These are phyloP conservation scores for Podila clonocystis DNA, from an alignment of 192 early-diverging fungal genomes.

Conservation along the genomic window DNA sequence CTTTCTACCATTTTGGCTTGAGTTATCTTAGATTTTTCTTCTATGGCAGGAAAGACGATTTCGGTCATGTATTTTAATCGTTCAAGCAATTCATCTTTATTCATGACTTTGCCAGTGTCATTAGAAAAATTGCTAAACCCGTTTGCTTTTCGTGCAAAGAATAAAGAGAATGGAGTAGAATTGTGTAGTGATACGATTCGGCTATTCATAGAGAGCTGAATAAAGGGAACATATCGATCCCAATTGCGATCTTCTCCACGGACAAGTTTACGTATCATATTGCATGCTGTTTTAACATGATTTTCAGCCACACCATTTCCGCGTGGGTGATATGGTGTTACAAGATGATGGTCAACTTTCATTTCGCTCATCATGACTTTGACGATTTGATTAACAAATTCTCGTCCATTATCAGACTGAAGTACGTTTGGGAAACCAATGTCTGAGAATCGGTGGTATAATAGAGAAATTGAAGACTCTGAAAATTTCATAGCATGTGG, in stretches of 20 bases:
- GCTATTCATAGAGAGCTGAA: constrained; percentile 49
- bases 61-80: constrained; percentile 21
- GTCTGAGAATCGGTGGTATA: too few species aligned
- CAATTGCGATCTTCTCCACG: constrained; percentile 24
- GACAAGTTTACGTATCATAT: constrained; percentile 40
- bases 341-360: constrained; percentile 41
- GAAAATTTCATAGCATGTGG: too few species aligned
- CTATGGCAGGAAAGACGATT: constrained; percentile 1
- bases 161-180: constrained; percentile 54
- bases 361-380: constrained; percentile 4
- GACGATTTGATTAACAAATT: constrained; percentile 53
- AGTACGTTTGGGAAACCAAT: constrained; percentile 9
- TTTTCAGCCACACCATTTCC: constrained; percentile 53
- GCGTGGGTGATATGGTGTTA: constrained; percentile 53
- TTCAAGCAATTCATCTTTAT: background rate
- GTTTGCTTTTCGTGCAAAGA: constrained; percentile 54
- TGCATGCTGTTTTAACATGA: constrained; percentile 18
- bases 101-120: background rate
- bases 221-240: constrained; percentile 43
- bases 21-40: too few species aligned
- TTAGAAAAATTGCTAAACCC: background rate
- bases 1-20: too few species aligned
- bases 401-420: constrained; percentile 54
- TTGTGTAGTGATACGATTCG: constrained; percentile 25
- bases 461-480: too few species aligned